Evolutionary conservation across 352 stramenopile species (phyloP).

Genomic region (Blastocystis sp.): DNA sequence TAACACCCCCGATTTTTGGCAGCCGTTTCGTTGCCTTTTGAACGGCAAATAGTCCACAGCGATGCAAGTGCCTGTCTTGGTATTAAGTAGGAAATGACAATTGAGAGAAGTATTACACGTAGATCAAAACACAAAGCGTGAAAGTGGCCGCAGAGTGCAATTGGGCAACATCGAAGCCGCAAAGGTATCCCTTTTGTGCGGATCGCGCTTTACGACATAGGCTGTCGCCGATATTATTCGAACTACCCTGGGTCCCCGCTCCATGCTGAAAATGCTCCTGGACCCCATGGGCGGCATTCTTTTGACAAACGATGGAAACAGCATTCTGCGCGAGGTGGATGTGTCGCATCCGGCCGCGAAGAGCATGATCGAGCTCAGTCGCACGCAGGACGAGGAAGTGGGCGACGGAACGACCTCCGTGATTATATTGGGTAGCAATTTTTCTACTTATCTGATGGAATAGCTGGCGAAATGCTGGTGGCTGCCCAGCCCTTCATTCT

Average conservation of each 20-base stretch:
- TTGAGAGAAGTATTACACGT: background rate
- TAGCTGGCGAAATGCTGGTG: slow-evolving; percentile 91
- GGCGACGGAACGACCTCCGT: slow-evolving; percentile 99
- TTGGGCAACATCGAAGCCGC: slow-evolving; percentile 95
- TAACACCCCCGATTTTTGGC: no score
- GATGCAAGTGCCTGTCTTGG: slow-evolving; percentile 69
- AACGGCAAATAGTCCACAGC: background rate
- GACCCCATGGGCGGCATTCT: slow-evolving; percentile 99
- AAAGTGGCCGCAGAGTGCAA: slow-evolving; percentile 93
- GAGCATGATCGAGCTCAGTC: slow-evolving; percentile 98
- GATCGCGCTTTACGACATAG: slow-evolving; percentile 71
- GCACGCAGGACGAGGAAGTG: slow-evolving; percentile 98
- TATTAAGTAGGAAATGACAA: slow-evolving; percentile 47
- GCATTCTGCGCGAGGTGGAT: slow-evolving; percentile 96
- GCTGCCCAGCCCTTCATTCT: slow-evolving; percentile 92
- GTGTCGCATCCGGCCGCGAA: slow-evolving; percentile 95
- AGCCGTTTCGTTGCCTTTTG: background rate
- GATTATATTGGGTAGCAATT: slow-evolving; percentile 87
- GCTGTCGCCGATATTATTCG: slow-evolving; percentile 96
- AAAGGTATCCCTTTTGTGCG: slow-evolving; percentile 74
- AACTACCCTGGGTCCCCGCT: slow-evolving; percentile 93
- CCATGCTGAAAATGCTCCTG: slow-evolving; percentile 99
- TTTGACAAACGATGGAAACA: slow-evolving; percentile 99
- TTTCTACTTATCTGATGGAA: background rate
- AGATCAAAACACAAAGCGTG: slow-evolving; percentile 93